Evolutionary conservation across 352 stramenopile species (phyloP), one percentile per base, ranked within the genome.

Genomic region (Labyrinthula sp.): DNA sequence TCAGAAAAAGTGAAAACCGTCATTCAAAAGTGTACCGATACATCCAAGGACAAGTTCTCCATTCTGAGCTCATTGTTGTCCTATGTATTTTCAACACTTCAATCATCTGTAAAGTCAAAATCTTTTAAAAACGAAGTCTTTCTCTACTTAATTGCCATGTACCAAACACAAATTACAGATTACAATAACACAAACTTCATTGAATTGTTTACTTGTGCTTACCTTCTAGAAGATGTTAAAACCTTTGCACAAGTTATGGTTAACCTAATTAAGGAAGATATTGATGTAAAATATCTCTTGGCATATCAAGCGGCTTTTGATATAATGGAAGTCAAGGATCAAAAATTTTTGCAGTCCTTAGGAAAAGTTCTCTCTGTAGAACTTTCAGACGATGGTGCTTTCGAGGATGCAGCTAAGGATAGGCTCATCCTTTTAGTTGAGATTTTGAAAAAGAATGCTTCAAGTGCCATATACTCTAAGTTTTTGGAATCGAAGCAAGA

Each of bases 241-340:
- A 71, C 82, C 54, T 74, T 82, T 17, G 60, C 62, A 1, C 31
- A 28, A 7, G 33, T 67, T 10, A 31, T 65, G 15, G 15, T 48
- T 9, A 29, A 36, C 21, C 48, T 65, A 38, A 34, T 60, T n/a
- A n/a, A 40, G 4, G 15, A 55, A 18, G 52, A 58, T 4, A 41
- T 37, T 33, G 49, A 60, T 8, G 34, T 14, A 5, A 43, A 48
- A 10, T 3, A 17, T 30, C 47, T 60, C 1, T 2, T 55, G 23
- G 88, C 82, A 18, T 94, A 90, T 60, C 90, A 99, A 58, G 72
- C 96, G 9, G 89, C 79, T 15, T 99, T 99, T 58, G 83, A 97
- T 65, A 52, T 97, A 4, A 74, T 85, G 9, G 87, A 97, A 62
- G 92, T 84, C 40, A 87, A 94, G 30, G 90, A 96, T 71, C 79